phyloP scores from a whole-genome alignment of 192 early-diverging fungal species.

The Coemansia sp. region DNA sequence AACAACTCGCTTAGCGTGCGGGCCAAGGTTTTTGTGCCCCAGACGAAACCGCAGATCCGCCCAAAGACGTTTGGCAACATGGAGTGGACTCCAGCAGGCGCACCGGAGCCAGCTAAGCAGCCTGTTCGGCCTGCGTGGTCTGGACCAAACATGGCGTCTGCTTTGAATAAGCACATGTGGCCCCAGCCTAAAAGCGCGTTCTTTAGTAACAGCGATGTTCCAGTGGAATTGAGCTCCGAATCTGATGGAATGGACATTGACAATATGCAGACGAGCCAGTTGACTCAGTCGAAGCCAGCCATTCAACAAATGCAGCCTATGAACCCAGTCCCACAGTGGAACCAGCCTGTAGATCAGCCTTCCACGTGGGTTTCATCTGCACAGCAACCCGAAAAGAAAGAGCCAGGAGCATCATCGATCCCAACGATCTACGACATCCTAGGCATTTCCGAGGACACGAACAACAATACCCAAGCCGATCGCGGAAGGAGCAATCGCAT shows the following conservation, averaged over 20 bases:
- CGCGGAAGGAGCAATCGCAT: not conserved
- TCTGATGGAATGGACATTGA: conserved; percentile 19
- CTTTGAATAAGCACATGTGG: not conserved
- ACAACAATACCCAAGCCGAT: conserved; percentile 1
- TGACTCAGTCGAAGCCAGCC: not conserved
- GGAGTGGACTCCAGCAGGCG: conserved; percentile 30
- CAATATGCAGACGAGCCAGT: not conserved
- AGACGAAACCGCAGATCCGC: not conserved
- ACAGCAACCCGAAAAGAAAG: not conserved
- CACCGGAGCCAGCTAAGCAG: not conserved
- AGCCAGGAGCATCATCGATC: conserved; percentile 9
- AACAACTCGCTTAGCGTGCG: conserved; percentile 15
- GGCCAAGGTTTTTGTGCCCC: conserved; percentile 45
- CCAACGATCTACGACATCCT: conserved; percentile 45
- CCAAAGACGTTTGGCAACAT: conserved; percentile 26
- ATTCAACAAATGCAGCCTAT: not conserved
- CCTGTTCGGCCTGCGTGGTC: not conserved
- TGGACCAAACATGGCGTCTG: not conserved
- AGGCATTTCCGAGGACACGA: conserved; percentile 23
- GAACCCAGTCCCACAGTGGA: not conserved
- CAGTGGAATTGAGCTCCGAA: not conserved
- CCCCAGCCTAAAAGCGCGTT: not conserved
- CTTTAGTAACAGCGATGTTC: not conserved
- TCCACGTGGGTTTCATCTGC: no score
- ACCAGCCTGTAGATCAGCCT: not conserved